A percentile compares a stretch with the other conserved stretches of the same genome.
Conservation (phyloP, 202 grass and related monocot species). For the Elaeis oleifera region DNA sequence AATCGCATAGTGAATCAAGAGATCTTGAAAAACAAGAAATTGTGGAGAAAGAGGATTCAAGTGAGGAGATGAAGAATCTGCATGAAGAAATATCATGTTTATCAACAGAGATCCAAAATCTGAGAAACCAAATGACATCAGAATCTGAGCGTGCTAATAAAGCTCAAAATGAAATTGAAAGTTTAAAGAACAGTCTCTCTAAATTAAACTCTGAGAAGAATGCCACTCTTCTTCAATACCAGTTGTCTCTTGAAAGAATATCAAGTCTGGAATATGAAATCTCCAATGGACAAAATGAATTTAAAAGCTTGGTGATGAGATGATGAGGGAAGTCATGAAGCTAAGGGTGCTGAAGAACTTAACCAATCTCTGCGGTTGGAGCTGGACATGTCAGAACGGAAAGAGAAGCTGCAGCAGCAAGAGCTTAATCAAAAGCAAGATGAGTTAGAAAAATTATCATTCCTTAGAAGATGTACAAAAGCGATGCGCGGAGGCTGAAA, state of each 20-base stretch:
- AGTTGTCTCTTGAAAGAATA: conserved; percentile 50
- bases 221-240: conserved; percentile 40
- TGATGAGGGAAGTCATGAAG: conserved; percentile 46
- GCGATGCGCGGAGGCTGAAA: conserved; percentile 42
- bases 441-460: conserved; percentile 46
- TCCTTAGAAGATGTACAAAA: conserved; percentile 44
- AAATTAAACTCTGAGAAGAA: conserved; percentile 65
- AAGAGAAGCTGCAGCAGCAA: conserved; percentile 57
- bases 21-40: background rate
- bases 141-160: conserved; percentile 69
- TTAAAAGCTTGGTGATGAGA: conserved; percentile 68
- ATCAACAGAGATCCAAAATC: conserved; percentile 49
- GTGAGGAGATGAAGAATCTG: conserved; percentile 36
- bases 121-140: conserved; percentile 60
- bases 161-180: conserved; percentile 61
- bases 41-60: conserved; percentile 37
- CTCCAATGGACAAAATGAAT: conserved; percentile 37
- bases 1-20: background rate
- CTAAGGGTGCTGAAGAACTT: conserved; percentile 52
- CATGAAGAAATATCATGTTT: conserved; percentile 65
- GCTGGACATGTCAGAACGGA: conserved; percentile 54
- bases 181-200: conserved; percentile 43
- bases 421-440: conserved; percentile 66
- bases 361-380: conserved; percentile 46
- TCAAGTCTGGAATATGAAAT: conserved; percentile 54